phyloP scores from a whole-genome alignment of 169 alveolate species.

The Condylostoma magnum region DNA sequence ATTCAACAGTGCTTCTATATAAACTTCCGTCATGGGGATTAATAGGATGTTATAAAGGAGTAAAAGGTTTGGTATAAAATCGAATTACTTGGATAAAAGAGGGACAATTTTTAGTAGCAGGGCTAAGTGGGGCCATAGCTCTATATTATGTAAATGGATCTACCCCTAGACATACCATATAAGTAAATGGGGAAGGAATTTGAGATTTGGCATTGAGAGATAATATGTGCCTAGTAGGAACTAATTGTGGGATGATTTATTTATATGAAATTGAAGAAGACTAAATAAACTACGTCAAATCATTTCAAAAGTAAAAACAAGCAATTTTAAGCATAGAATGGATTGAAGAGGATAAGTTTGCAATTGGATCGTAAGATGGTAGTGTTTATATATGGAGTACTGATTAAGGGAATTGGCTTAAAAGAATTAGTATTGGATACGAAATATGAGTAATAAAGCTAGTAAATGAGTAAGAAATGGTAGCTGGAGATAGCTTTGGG shows the following conservation, averaged over 20 bases:
- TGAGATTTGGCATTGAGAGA: neutral
- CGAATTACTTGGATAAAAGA: neutral
- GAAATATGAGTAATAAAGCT: neutral
- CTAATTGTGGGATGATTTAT: constrained; percentile 8
- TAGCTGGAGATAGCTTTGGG: constrained; percentile 16
- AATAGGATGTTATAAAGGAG: neutral
- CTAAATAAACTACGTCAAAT: too few relatives aligned
- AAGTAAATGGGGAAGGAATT: constrained; percentile 12
- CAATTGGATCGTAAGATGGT: constrained; percentile 3
- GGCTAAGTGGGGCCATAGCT: neutral
- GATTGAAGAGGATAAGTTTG: neutral
- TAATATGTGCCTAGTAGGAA: neutral
- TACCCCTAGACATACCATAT: neutral
- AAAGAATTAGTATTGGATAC: neutral
- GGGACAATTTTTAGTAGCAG: neutral
- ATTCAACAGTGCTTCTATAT: constrained; percentile 3
- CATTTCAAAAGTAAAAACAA: neutral
- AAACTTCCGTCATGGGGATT: constrained; percentile 3
- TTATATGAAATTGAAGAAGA: neutral
- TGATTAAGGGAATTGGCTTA: neutral
- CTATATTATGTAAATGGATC: neutral
- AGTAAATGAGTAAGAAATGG: neutral
- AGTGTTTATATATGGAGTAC: neutral
- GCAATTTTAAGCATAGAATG: neutral
- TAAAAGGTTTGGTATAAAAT: neutral